A percentile compares a stretch with the other conserved stretches of the same genome.
Conservation (phyloP, 768 basidiomycete species). For the Pulveroboletus sp. region DNA sequence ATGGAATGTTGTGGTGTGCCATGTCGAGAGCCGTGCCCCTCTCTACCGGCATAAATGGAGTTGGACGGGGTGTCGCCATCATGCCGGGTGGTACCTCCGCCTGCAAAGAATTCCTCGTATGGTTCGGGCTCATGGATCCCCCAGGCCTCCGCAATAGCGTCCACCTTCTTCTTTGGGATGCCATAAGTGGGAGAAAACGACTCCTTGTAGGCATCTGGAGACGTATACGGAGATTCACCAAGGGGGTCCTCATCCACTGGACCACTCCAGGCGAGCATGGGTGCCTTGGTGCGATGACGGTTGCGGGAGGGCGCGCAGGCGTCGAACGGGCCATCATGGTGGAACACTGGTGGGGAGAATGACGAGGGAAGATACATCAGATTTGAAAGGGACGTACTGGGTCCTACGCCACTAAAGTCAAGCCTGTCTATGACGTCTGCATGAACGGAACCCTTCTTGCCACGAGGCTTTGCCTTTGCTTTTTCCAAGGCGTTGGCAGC, state of each 20-base stretch:
- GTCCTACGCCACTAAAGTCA: conserved; percentile 79
- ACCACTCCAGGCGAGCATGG: conserved; percentile 72
- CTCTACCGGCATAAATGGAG: conserved; percentile 66
- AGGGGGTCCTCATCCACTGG: conserved; percentile 38
- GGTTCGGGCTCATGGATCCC: conserved; percentile 91
- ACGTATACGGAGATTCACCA: conserved; percentile 46
- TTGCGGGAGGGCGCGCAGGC: conserved; percentile 90
- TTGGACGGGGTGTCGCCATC: conserved; percentile 57
- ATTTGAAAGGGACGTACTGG: conserved; percentile 50
- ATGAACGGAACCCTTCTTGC: conserved; percentile 73
- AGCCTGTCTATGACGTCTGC: conserved; percentile 89
- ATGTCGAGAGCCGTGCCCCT: conserved; percentile 37
- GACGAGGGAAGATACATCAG: not conserved
- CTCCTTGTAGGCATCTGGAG: conserved; percentile 36
- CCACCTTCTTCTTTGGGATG: conserved; percentile 77
- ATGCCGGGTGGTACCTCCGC: conserved; percentile 50
- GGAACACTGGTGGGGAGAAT: conserved; percentile 58
- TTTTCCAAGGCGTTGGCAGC: conserved; percentile 40
- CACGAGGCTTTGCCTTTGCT: conserved; percentile 43
- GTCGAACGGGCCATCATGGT: conserved; percentile 90
- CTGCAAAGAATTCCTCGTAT: conserved; percentile 85
- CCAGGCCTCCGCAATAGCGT: conserved; percentile 90
- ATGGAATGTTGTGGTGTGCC: conserved; percentile 34
- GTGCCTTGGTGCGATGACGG: conserved; percentile 70
- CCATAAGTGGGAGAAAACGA: conserved; percentile 49